Percentiles rank a stretch among this genome's conserved stretches.
phyloP scores from a whole-genome alignment of 2,329 filamentous ascomycete species.

The Trichoderma koningii region DNA sequence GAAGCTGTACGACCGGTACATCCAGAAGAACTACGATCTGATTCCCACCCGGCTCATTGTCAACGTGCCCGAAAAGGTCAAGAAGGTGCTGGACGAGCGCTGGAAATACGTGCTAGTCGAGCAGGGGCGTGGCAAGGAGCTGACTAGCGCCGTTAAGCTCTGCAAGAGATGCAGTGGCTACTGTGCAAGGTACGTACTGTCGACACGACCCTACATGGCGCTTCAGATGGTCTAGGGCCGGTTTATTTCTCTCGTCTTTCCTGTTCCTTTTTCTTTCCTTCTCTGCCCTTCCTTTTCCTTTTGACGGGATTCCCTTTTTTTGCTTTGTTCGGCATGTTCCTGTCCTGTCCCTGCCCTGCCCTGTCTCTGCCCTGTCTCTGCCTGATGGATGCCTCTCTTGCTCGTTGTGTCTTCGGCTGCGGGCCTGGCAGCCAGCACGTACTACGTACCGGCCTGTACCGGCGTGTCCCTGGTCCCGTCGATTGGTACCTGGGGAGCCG shows the following conservation, averaged over 20 bases:
- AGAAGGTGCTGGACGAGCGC: conserved; percentile 90
- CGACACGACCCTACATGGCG: conserved; percentile 24
- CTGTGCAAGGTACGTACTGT: conserved; percentile 74
- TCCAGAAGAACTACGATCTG: conserved; percentile 96
- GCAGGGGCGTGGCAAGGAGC: conserved; percentile 87
- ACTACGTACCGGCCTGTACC: conserved; percentile 2
- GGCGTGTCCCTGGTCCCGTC: neutral
- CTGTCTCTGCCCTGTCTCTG: conserved; percentile 15
- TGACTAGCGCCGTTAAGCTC: conserved; percentile 92
- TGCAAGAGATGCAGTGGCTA: conserved; percentile 92
- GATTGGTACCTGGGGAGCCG: neutral
- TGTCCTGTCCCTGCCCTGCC: neutral
- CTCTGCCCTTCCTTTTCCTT: neutral
- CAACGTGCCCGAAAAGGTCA: conserved; percentile 93
- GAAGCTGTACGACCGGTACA: conserved; percentile 96
- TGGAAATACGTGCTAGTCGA: conserved; percentile 98
- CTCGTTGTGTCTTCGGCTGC: conserved; percentile 14
- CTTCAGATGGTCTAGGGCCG: conserved; percentile 18
- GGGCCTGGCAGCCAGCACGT: neutral
- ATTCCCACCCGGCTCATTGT: conserved; percentile 90
- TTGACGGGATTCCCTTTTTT: too few relatives aligned
- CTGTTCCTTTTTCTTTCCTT: too few relatives aligned
- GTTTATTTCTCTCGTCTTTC: neutral
- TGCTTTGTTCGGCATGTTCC: conserved; percentile 10
- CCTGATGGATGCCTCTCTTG: neutral